Percentiles rank a stretch among this genome's conserved stretches.
phyloP scores from a whole-genome alignment of 129 eudicot genomes.

The Pulicaria dysenterica region DNA sequence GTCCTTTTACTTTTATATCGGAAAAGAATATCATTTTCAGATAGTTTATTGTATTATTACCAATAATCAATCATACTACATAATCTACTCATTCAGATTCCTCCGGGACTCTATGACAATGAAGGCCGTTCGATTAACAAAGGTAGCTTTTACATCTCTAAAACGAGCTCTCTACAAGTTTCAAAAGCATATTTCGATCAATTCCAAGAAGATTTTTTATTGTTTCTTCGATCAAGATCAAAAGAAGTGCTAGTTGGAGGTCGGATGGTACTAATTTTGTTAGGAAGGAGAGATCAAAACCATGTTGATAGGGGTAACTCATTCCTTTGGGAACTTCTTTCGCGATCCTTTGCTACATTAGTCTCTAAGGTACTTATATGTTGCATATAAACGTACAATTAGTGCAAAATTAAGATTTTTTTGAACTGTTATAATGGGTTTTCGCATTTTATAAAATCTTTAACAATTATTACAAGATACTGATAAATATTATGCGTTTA shows the following conservation, averaged over 20 bases:
- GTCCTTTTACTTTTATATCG: too few relatives aligned
- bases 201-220: conserved; percentile 66
- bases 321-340: conserved; percentile 75
- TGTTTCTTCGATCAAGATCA: conserved; percentile 71
- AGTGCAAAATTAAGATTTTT: neutral
- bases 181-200: conserved; percentile 57
- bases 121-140: conserved; percentile 62
- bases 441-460: neutral
- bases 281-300: conserved; percentile 60
- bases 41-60: neutral
- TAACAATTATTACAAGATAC: neutral
- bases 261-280: conserved; percentile 67
- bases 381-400: neutral
- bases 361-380: conserved; percentile 51
- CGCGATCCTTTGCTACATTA: conserved; percentile 59
- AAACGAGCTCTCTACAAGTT: conserved; percentile 60
- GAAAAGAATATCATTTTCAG: too few relatives aligned
- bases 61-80: neutral
- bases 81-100: conserved; percentile 24
- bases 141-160: conserved; percentile 69
- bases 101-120: conserved; percentile 65
- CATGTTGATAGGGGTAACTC: conserved; percentile 80
- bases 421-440: neutral
- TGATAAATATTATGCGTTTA: neutral
- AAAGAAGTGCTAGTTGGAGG: conserved; percentile 67